phyloP scores from a whole-genome alignment of 306 rosid species.

The Rosa lucieae region DNA sequence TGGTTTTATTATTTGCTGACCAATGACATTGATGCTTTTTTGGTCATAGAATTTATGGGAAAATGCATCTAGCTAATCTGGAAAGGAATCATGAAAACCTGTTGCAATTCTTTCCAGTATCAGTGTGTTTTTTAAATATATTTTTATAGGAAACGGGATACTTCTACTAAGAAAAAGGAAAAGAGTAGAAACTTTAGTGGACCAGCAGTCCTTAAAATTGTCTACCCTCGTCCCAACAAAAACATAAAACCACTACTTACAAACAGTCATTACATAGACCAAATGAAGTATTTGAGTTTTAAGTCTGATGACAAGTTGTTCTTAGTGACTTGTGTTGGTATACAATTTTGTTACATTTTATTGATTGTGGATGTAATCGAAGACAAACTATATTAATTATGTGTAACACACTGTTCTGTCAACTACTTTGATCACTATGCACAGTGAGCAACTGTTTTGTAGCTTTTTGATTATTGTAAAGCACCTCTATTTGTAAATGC shows the following conservation, averaged over 20 bases:
- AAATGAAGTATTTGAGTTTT: background rate
- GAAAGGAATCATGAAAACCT: background rate
- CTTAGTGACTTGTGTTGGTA: background rate
- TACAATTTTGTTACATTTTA: background rate
- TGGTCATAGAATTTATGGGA: background rate
- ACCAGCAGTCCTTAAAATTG: background rate
- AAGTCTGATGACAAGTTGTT: background rate
- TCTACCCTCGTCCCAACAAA: background rate
- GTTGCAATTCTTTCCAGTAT: background rate
- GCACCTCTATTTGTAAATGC: background rate
- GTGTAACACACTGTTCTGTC: background rate
- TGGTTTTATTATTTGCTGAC: background rate
- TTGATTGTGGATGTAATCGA: background rate
- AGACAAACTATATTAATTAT: background rate
- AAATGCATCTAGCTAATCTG: background rate
- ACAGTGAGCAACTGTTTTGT: background rate
- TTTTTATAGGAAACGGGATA: background rate
- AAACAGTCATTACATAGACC: background rate
- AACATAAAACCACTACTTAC: background rate
- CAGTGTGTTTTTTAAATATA: background rate
- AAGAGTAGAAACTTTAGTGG: background rate
- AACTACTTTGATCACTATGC: background rate
- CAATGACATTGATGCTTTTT: background rate
- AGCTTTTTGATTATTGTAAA: background rate
- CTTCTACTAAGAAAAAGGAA: background rate